Evolutionary conservation across 192 early-diverging fungal species (phyloP).

Genomic region (Coemansia nantahalensis): DNA sequence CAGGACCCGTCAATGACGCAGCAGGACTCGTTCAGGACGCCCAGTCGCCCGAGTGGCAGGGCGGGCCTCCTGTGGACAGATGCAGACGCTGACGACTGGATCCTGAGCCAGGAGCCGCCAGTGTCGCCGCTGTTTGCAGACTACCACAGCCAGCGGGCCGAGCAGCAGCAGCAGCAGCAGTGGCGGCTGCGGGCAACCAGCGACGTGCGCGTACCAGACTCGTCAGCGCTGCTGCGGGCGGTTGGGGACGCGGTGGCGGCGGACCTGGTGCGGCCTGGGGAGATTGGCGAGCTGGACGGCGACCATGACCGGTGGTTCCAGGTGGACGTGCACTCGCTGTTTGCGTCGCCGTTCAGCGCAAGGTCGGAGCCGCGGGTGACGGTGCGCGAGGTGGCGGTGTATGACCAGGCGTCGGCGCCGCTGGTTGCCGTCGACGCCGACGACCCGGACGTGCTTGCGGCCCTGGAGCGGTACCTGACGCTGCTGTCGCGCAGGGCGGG

Average conservation of each 20-base stretch:
- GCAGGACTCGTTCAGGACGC: background rate
- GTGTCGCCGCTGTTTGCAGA: conserved; percentile 38
- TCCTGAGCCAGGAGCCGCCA: conserved; percentile 39
- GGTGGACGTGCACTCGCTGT: conserved; percentile 33
- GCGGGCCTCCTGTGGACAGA: background rate
- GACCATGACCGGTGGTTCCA: conserved; percentile 17
- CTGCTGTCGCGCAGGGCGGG: conserved; percentile 10
- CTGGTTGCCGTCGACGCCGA: conserved; percentile 14
- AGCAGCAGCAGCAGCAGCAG: background rate
- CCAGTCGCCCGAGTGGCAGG: conserved; percentile 7
- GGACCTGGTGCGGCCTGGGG: conserved; percentile 2
- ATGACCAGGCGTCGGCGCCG: background rate
- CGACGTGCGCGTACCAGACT: conserved; percentile 1
- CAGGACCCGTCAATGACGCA: conserved; percentile 17
- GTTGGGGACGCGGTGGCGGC: conserved; percentile 1
- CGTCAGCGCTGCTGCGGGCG: background rate
- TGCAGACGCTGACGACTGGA: conserved; percentile 20
- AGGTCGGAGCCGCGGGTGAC: conserved; percentile 12
- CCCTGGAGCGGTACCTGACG: conserved; percentile 19
- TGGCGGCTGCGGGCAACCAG: background rate
- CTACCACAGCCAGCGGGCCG: conserved; percentile 15
- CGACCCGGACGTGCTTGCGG: conserved; percentile 16
- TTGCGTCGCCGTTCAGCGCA: conserved; percentile 16
- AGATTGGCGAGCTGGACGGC: background rate
- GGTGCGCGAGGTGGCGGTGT: conserved; percentile 17